These are phyloP conservation scores for Yamadazyma sp. DNA, from an alignment of 805 yeast species.

Conservation along the genomic window DNA sequence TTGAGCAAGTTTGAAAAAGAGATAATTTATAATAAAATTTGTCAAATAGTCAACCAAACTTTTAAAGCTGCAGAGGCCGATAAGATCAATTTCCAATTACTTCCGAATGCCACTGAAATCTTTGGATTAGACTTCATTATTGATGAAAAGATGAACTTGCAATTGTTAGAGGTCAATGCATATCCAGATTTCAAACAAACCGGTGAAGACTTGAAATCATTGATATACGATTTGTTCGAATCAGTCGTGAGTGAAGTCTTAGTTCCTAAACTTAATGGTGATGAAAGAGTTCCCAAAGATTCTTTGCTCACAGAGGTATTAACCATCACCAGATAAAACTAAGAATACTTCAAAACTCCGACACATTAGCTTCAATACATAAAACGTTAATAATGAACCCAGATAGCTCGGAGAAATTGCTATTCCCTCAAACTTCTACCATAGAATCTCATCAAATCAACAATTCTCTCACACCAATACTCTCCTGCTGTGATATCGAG, in stretches of 20 bases:
- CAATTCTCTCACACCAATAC: no score
- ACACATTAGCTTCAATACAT: no score
- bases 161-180: constrained; percentile 81
- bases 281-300: no score
- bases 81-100: constrained; percentile 78
- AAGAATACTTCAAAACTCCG: no score
- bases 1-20: constrained; percentile 24
- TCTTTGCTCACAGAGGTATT: no score
- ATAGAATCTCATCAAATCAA: no score
- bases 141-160: constrained; percentile 10
- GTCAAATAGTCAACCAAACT: constrained; percentile 61
- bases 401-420: no score
- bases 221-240: constrained; percentile 67
- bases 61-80: constrained; percentile 85
- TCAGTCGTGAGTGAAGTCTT: constrained; percentile 43
- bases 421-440: no score
- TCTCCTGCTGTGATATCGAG: no score
- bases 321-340: no score
- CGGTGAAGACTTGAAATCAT: constrained; percentile 64
- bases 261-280: no score
- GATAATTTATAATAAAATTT: constrained; percentile 55
- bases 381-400: no score
- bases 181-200: constrained; percentile 98
- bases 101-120: constrained; percentile 77
- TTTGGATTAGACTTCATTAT: constrained; percentile 82